A percentile compares a stretch with the other conserved stretches of the same genome.
phyloP scores from a whole-genome alignment of 2,329 filamentous ascomycete species.

The Colletotrichum horii region DNA sequence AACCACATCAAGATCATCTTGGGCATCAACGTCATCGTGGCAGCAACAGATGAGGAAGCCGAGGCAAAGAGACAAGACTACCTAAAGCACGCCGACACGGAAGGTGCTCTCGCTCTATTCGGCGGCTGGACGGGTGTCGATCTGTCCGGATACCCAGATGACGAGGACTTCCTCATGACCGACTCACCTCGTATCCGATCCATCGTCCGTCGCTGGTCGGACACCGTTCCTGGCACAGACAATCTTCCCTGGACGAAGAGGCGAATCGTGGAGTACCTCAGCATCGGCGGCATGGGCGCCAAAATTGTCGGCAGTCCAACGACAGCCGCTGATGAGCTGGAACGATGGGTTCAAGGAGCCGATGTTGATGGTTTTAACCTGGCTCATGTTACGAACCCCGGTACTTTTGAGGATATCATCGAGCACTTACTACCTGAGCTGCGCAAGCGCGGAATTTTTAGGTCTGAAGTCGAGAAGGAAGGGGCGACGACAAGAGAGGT shows the following conservation, averaged over 20 bases:
- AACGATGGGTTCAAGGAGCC: conserved; percentile 46
- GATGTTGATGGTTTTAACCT: conserved; percentile 47
- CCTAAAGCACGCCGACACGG: conserved; percentile 45
- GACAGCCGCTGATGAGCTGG: conserved; percentile 48
- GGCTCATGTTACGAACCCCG: conserved; percentile 46
- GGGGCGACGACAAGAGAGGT: conserved; percentile 22
- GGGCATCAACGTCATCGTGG: conserved; percentile 47
- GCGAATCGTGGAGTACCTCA: conserved; percentile 59
- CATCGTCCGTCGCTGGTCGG: conserved; percentile 21
- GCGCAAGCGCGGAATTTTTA: conserved; percentile 18
- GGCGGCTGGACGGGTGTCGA: conserved; percentile 53
- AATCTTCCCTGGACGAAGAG: conserved; percentile 58
- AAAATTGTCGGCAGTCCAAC: conserved; percentile 49
- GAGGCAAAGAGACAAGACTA: conserved; percentile 45
- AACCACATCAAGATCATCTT: conserved; percentile 46
- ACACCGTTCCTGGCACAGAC: conserved; percentile 15
- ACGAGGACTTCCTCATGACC: conserved; percentile 49
- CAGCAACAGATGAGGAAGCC: conserved; percentile 47
- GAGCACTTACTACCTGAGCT: conserved; percentile 34
- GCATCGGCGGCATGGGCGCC: conserved; percentile 54
- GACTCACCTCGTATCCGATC: conserved; percentile 42
- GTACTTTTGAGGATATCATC: conserved; percentile 36
- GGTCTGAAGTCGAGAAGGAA: conserved; percentile 13
- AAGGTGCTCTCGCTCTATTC: conserved; percentile 48
- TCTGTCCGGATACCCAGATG: conserved; percentile 43